Percentiles rank a stretch among this genome's conserved stretches.
phyloP scores from a whole-genome alignment of 371 early-diverging fungal genomes.

The Actinomucor elegans region DNA sequence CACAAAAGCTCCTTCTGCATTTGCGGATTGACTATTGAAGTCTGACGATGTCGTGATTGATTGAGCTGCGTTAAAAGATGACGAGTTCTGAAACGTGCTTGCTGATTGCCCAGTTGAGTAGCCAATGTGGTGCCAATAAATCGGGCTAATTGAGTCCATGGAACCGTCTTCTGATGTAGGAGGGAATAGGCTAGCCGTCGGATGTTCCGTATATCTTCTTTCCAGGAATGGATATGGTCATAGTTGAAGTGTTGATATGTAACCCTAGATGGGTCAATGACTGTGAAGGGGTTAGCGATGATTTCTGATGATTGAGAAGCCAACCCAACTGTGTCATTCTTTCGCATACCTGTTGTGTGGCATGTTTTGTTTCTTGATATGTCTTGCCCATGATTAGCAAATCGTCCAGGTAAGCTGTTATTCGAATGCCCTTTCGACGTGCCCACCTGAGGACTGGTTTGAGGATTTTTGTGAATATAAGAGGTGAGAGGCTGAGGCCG shows the following conservation, averaged over 20 bases:
- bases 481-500: constrained; percentile 45
- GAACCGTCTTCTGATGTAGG: too few relatives aligned
- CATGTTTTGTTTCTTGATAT: not conserved
- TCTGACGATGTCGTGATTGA: too few relatives aligned
- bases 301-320: constrained; percentile 7
- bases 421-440: constrained; percentile 6
- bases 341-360: too few relatives aligned
- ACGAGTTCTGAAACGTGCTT: constrained; percentile 13
- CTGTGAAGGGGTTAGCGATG: not conserved
- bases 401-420: constrained; percentile 6
- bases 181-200: constrained; percentile 4
- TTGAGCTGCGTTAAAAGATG: not conserved
- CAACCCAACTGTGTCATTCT: too few relatives aligned
- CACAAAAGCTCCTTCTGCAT: constrained; percentile 2
- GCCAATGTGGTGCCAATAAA: not conserved
- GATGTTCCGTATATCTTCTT: constrained; percentile 21
- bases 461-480: constrained; percentile 39
- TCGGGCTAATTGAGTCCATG: not conserved
- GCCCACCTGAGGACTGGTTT: constrained; percentile 29
- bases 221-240: not conserved
- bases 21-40: constrained; percentile 6
- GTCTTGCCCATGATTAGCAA: constrained; percentile 1
- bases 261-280: constrained; percentile 14
- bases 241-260: not conserved
- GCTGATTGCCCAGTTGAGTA: constrained; percentile 6